Evolutionary conservation across 148 eudicot species (phyloP).

Genomic region (Silene latifolia): DNA sequence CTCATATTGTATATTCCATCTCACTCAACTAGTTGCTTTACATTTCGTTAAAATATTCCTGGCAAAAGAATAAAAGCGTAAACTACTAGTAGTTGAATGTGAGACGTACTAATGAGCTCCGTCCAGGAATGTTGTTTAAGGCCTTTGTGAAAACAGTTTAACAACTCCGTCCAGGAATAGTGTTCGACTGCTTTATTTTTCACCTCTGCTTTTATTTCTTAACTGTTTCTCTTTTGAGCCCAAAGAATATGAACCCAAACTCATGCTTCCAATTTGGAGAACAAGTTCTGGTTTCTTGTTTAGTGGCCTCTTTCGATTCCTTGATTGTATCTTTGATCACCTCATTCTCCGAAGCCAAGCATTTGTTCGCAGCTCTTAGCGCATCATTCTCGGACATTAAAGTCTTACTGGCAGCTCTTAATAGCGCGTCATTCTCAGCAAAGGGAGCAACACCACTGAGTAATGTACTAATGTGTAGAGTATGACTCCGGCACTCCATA

Average conservation of each 20-base stretch:
- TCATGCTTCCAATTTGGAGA: background rate
- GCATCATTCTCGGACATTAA: background rate
- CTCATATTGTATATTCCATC: too few species aligned
- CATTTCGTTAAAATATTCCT: too few species aligned
- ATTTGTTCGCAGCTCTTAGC: background rate
- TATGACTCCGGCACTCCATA: slow-evolving; percentile 26
- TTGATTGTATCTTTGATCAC: background rate
- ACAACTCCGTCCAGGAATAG: too few species aligned
- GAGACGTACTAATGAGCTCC: too few species aligned
- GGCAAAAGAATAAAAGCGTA: too few species aligned
- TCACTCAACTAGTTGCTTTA: too few species aligned
- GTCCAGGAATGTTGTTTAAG: too few species aligned
- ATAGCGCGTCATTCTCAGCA: slow-evolving; percentile 1
- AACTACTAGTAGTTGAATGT: too few species aligned
- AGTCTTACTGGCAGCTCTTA: background rate
- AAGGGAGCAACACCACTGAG: slow-evolving; percentile 11
- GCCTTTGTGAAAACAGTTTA: too few species aligned
- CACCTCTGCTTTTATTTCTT: background rate
- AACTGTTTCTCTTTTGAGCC: background rate
- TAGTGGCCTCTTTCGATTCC: background rate
- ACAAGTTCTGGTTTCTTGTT: background rate
- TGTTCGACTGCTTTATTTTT: too few species aligned
- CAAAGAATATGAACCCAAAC: background rate
- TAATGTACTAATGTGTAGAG: slow-evolving; percentile 13
- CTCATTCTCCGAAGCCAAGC: background rate